Conservation (phyloP, 2,329 filamentous ascomycete genomes). For the Diaporthe citriasiana region DNA sequence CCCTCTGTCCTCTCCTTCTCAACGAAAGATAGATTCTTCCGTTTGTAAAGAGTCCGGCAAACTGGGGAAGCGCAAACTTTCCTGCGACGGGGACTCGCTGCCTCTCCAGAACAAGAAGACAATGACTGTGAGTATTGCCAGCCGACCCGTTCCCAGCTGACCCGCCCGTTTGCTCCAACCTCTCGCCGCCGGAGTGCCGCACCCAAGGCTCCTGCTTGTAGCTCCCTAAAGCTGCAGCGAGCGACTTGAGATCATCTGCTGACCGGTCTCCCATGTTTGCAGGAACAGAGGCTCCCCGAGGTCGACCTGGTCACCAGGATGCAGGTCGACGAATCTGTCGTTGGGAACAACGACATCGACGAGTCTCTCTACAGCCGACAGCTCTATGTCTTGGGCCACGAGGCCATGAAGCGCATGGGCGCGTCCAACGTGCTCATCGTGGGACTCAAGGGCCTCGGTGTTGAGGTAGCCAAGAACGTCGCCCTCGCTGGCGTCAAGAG, state of each 20-base stretch:
- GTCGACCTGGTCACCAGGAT: constrained; percentile 75
- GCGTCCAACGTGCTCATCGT: constrained; percentile 94
- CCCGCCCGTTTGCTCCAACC: constrained; percentile 9
- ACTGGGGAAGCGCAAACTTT: constrained; percentile 78
- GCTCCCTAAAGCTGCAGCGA: constrained; percentile 2
- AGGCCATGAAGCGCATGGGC: constrained; percentile 99
- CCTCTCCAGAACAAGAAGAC: constrained; percentile 68
- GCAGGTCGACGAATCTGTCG: constrained; percentile 74
- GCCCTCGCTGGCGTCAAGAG: constrained; percentile 98
- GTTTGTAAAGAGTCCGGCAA: constrained; percentile 55
- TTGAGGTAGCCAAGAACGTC: constrained; percentile 99
- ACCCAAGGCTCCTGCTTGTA: not conserved
- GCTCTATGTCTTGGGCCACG: constrained; percentile 79
- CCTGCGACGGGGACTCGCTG: constrained; percentile 68
- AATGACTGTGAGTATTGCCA: constrained; percentile 69
- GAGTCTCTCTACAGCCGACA: constrained; percentile 82
- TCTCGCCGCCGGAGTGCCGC: not conserved
- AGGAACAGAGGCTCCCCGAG: constrained; percentile 69
- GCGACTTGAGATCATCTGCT: constrained; percentile 34
- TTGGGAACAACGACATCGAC: constrained; percentile 73
- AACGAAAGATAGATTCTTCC: constrained; percentile 34
- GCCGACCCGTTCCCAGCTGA: not conserved
- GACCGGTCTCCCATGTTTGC: constrained; percentile 39
- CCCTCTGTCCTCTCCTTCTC: constrained; percentile 6
- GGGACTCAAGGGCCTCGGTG: constrained; percentile 92